Base-by-base conservation (phyloP, 495 filamentous ascomycete species). In the Xylaria palmicola region DNA sequence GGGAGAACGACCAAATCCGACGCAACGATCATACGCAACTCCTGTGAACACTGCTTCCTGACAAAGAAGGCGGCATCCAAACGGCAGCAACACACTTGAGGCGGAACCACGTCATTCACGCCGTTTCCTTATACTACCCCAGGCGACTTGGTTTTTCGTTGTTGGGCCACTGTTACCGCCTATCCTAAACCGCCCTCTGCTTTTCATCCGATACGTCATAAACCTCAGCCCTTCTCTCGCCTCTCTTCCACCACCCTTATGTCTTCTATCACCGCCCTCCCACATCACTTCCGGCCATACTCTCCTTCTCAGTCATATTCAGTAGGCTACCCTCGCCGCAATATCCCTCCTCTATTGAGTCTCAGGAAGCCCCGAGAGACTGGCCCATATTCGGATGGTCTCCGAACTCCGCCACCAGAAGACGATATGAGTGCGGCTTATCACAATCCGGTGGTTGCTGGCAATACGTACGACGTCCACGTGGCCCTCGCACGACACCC, bases 321-420 rank as follows among this genome's bases (percentile, higher is more conserved):
- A 27, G 47, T 40, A 15, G 59, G 37, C 2, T 61, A 65, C 40
- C 54, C 54, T 24, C 34, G 24, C 6, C 67, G 64, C 34, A 49
- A 59, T 32, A 37, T 27, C 6, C 62, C 44, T 2, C 62, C 52
- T 12, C 53, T 40, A 49, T 30, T 39, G 36, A 51, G 49, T 34
- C 20, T 50, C 19, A 51, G 55, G 39, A 68, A 68, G 48, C 51
- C 36, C 19, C 58, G 49, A 51, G 59, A 62, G 55, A 43, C 54
- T 60, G 5, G 48, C 51, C 60, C 61, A 37, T 60, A 51, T 19
- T 61, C 58, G 52, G 62, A 66, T 64, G 78, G 80, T 53, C 76
- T 83, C 60, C 78, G 68, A 62, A 82, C 81, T 57, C 82, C 81
- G 24, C 81, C 81, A 7, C 63, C 70, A 56, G 80, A 83, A 58